phyloP scores from a whole-genome alignment of 1,139 yeast genomes.

The Pichia sp. region DNA sequence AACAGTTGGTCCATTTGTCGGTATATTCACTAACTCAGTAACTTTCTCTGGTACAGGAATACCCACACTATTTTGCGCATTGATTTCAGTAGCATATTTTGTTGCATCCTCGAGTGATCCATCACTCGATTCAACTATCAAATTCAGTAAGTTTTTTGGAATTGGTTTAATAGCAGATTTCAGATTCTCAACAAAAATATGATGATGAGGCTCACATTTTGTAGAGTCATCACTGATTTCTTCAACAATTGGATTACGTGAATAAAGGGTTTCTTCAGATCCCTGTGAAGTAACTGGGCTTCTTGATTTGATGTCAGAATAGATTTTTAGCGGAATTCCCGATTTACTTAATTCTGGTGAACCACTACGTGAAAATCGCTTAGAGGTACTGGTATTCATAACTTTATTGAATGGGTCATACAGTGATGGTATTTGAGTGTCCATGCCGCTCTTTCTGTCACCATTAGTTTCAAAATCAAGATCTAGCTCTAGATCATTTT shows the following conservation, averaged over 20 bases:
- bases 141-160: conserved; percentile 35
- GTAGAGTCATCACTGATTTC: conserved; percentile 20
- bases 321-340: conserved; percentile 7
- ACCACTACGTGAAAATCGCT: background rate
- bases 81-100: conserved; percentile 66
- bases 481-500: conserved; percentile 8
- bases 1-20: conserved; percentile 41
- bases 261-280: conserved; percentile 10
- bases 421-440: conserved; percentile 6
- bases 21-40: conserved; percentile 59
- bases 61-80: conserved; percentile 55
- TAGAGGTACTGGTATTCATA: background rate
- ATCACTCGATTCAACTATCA: conserved; percentile 60
- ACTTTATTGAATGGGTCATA: conserved; percentile 8
- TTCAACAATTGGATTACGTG: background rate
- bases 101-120: conserved; percentile 67
- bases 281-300: conserved; percentile 11
- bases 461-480: conserved; percentile 3
- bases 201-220: conserved; percentile 39
- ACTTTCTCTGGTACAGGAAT: conserved; percentile 55
- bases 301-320: conserved; percentile 5
- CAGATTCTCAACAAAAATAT: conserved; percentile 23
- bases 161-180: conserved; percentile 37
- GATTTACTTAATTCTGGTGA: background rate
- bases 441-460: background rate